Evolutionary conservation across 306 rosid species (phyloP), one percentile per base, ranked within the genome.

Genomic region (Aeschynomene evenia): DNA sequence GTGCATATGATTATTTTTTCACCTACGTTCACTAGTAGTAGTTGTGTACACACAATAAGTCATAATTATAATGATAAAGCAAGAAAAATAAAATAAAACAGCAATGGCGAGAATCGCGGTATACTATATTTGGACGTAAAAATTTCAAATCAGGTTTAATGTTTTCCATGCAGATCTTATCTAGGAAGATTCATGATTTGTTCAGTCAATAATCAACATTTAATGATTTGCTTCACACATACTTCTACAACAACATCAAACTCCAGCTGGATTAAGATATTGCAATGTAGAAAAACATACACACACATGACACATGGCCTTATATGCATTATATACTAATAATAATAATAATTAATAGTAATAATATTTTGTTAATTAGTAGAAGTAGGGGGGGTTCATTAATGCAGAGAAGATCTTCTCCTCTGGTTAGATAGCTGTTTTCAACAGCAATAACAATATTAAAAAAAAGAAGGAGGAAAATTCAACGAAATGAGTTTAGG

Each of bases 31-130:
- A 18, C 46, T 72, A 73, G 68, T 6, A 6, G n/a, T n/a, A n/a
- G 49, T 16, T 16, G 21, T 15, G 52, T 46, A 6, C 22, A 46
- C 52, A 0, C 52, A 46, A 6, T 6, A 16, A 15, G 52, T 39
- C 37, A 53, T 46, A 54, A 13, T 51, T 22, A 39, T 51, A 42
- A 31, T 61, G 62, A 75, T 43, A 52, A 39, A 67, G 6, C n/a
- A n/a, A n/a, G n/a, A n/a, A n/a, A n/a, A n/a, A n/a, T n/a, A n/a
- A n/a, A n/a, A n/a, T n/a, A 51, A 55, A 76, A 77, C 79, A 82
- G 73, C 75, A 75, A 73, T 57, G 36, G 57, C 93, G 85, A 70
- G 77, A 83, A 81, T 87, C 84, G 18, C 86, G 90, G 90, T 70
- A 14, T 22, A 28, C n/a, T 12, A 28, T 15, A 14, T 12, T 63